Conservation (phyloP, 1,284 basidiomycete genomes). For the Volvariella volvacea region DNA sequence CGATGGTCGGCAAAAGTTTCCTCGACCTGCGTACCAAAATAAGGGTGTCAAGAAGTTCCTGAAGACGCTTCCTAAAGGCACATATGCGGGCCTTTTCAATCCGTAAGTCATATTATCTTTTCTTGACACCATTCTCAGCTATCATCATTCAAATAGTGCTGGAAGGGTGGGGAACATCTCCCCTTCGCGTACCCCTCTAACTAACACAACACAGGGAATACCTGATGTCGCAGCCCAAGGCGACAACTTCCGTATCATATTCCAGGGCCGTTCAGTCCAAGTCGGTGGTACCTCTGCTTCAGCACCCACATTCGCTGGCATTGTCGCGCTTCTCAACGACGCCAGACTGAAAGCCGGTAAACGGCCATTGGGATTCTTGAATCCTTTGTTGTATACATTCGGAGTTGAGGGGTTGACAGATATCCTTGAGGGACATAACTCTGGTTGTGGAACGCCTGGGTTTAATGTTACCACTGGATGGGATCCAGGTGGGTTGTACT, state of each 20-base stretch:
- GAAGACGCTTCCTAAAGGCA: conserved; percentile 35
- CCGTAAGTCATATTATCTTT: conserved; percentile 17
- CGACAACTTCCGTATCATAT: conserved; percentile 37
- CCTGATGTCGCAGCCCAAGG: conserved; percentile 60
- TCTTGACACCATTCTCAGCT: background rate
- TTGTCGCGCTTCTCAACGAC: conserved; percentile 61
- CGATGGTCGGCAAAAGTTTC: conserved; percentile 46
- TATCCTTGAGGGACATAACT: conserved; percentile 45
- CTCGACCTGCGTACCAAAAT: conserved; percentile 45
- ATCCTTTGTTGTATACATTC: conserved; percentile 48
- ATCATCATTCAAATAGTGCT: conserved; percentile 11
- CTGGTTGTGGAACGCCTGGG: conserved; percentile 48
- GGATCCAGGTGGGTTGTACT: conserved; percentile 28
- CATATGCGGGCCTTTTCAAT: conserved; percentile 48
- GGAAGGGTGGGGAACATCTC: conserved; percentile 20
- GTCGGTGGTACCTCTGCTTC: conserved; percentile 55
- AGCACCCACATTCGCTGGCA: conserved; percentile 47
- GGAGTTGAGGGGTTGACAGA: conserved; percentile 44
- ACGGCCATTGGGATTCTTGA: conserved; percentile 51
- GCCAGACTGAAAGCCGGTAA: conserved; percentile 39
- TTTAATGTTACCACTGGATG: conserved; percentile 39
- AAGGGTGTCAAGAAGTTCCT: conserved; percentile 35
- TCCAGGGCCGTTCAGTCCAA: conserved; percentile 23
- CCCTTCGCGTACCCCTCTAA: background rate
- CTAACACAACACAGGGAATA: conserved; percentile 26